Base-by-base conservation (phyloP, 2,329 filamentous ascomycete species). In the Apiospora pterosperma region DNA sequence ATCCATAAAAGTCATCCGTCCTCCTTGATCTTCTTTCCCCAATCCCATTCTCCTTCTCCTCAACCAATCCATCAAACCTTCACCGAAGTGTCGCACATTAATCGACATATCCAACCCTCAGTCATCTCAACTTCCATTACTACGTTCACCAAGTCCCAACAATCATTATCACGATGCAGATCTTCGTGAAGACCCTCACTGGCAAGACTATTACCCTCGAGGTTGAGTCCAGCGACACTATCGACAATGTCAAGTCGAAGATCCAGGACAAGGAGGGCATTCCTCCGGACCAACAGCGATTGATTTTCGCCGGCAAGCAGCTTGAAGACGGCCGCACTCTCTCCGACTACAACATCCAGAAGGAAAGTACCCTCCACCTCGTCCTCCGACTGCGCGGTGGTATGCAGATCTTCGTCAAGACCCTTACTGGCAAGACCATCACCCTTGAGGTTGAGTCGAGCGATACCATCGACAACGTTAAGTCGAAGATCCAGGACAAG, bases 331-430 rank as follows among this genome's bases (percentile, higher is more conserved):
- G 94, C 62, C 92, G 94, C 31, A 97, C 94, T 0, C 84, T 97
- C 0, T 91, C 88, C 61, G 95, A 97, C 77, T 97, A 97, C 88
- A 97, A 97, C 83, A 97, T 97, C 59, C 95, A 98, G 79, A 95
- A 95, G 82, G 92, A 95, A 75, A 92, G 88, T 1, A 95, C 92
- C 0, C 85, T 95, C 1, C 92, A 95, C 76, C 77, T 95, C 64
- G 92, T 95, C 59, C 88, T 95, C 36, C 90, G 92, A 75, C 88
- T 95, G 8, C 90, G 91, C 80, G 91, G 91, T 85, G 91, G 91
- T 80, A 96, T 97, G 94, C 94, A 97, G 87, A 97, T 97, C 86
- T 97, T 97, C 82, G 94, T 97, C 76, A 93, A 93, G 85, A 93
- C 90, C 16, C 80, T 97, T 66, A 97, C 94, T 77, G 93, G 93